Evolutionary conservation across 768 basidiomycete species (phyloP), one percentile per base, ranked within the genome.

Genomic region (Chalciporus chontae): DNA sequence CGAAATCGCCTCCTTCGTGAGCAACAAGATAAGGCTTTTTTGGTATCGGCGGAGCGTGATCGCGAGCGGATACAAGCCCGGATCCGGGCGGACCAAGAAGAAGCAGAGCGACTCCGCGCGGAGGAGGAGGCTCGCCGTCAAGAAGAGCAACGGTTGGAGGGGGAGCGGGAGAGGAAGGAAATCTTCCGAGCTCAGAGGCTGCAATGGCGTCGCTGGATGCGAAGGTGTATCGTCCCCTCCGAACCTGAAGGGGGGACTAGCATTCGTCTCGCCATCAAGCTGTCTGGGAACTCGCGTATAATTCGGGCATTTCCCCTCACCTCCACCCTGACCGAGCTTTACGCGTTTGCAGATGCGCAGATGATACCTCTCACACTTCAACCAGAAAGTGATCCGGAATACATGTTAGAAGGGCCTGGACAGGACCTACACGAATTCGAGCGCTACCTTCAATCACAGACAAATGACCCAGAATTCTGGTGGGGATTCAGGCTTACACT

Each of bases 11-110:
- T 73, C 17, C 61, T 93, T 17, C 77, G 93, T 11, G 86, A 83
- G 23, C 86, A 89, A 58, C 92, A 94, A 58, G 94, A 95, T 59
- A 75, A 78, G 8, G 89, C 90, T 1, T 91, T 90, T 65, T 70
- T 71, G 34, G 81, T 85, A 45, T 75, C 84, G 0, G 84, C 80
- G 2, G 62, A 72, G 32, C 69, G 78, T 5, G 94, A 96, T 64
- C 72, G 76, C 21, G 88, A 86, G 63, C 75, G 84, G 41, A 82
- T 91, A 26, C 72, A 80, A 48, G 73, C 71, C 6, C 73, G 73
- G 39, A 76, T 85, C 40, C 73, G 62, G 11, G 79, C 78, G 59
- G 78, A 76, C 54, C 47, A 62, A 39, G 53, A 65, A 48, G 57
- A 61, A 52, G 56, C 49, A 45, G 76, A 74, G 45, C 71, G 68